These are phyloP conservation scores for Handroanthus guayacan DNA, from an alignment of 257 asterid genomes.

Conservation along the genomic window DNA sequence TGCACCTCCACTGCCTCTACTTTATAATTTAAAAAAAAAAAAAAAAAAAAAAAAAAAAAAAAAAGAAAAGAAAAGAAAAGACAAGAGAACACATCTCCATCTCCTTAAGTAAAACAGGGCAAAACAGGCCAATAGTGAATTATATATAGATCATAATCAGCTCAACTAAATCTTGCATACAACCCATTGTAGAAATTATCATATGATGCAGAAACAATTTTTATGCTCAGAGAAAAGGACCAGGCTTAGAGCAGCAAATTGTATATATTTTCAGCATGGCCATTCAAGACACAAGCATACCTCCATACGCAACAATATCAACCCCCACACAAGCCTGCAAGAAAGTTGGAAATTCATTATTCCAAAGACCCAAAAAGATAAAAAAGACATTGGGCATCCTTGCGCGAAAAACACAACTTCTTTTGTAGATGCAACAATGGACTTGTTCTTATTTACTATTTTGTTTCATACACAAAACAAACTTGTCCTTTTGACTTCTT, in stretches of 20 bases:
- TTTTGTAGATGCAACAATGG: neutral
- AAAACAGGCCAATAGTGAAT: neutral
- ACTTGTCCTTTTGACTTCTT: neutral
- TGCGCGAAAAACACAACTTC: slow-evolving; percentile 8
- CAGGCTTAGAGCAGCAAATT: slow-evolving; percentile 26
- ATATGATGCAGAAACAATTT: slow-evolving; percentile 23
- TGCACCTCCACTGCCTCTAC: no score
- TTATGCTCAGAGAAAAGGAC: slow-evolving; percentile 17
- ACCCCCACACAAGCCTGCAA: slow-evolving; percentile 82
- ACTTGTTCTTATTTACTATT: neutral
- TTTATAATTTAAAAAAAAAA: no score
- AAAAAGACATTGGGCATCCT: neutral
- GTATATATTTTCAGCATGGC: slow-evolving; percentile 17
- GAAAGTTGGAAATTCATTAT: slow-evolving; percentile 30
- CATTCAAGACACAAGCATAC: slow-evolving; percentile 45
- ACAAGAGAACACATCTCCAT: slow-evolving; percentile 7
- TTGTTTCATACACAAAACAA: neutral
- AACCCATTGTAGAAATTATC: slow-evolving; percentile 7
- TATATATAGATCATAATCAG: slow-evolving; percentile 17
- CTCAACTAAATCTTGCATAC: neutral
- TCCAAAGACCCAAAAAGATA: neutral
- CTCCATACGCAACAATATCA: slow-evolving; percentile 97
- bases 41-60: no score
- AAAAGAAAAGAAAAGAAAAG: neutral
- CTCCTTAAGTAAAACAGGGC: neutral